phyloP scores from a whole-genome alignment of 768 basidiomycete species.

The Omphalotus guepiniiformis region DNA sequence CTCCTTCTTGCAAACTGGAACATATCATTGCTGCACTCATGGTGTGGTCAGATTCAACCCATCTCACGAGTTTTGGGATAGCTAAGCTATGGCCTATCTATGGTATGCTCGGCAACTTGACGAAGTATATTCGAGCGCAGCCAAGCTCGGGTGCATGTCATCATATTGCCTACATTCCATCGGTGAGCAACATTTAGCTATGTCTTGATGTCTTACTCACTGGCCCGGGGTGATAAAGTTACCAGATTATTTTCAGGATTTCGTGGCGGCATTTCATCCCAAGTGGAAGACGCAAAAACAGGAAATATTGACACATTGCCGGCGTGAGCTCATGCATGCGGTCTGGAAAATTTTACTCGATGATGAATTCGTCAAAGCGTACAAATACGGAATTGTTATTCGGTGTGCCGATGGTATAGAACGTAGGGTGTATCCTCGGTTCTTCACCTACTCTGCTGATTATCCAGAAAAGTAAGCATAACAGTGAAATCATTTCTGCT shows the following conservation, averaged over 20 bases:
- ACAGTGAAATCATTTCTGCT: constrained; percentile 1
- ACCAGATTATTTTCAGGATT: constrained; percentile 25
- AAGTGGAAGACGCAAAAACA: constrained; percentile 8
- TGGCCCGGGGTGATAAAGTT: constrained; percentile 21
- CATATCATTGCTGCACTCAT: constrained; percentile 23
- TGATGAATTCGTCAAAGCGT: constrained; percentile 23
- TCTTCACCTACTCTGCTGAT: constrained; percentile 32
- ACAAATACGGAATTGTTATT: constrained; percentile 25
- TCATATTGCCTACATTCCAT: constrained; percentile 36
- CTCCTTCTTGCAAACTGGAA: constrained; percentile 17
- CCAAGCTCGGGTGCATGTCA: constrained; percentile 27
- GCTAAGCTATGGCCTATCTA: constrained; percentile 38
- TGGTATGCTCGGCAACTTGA: constrained; percentile 31
- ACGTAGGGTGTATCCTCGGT: constrained; percentile 25
- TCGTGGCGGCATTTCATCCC: constrained; percentile 10
- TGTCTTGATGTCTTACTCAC: not conserved
- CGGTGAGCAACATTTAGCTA: constrained; percentile 18
- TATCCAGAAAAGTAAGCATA: constrained; percentile 31
- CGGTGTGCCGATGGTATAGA: constrained; percentile 24
- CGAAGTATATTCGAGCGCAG: constrained; percentile 30
- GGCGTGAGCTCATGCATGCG: constrained; percentile 27
- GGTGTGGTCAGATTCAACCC: constrained; percentile 32
- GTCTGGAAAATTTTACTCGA: constrained; percentile 23
- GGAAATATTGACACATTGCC: constrained; percentile 25
- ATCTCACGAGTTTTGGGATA: constrained; percentile 30